These are phyloP conservation scores for Gossypium longicalyx DNA, from an alignment of 345 rosid species.

Conservation along the genomic window DNA sequence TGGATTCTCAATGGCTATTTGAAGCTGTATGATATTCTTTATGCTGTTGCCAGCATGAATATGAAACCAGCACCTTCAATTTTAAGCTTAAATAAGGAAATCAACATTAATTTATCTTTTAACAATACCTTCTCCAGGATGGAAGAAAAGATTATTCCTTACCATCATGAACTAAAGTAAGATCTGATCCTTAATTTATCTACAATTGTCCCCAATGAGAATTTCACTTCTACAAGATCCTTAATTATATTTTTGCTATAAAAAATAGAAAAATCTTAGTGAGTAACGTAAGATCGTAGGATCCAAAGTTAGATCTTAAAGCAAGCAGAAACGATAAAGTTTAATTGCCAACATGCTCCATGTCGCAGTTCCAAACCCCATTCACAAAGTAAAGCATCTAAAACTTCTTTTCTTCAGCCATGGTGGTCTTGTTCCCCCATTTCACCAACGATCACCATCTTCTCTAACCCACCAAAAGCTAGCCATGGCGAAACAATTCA, in stretches of 20 bases:
- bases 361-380: constrained; percentile 15
- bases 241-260: not conserved
- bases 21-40: not conserved
- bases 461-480: not conserved
- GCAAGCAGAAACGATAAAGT: constrained; percentile 16
- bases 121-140: constrained; percentile 11
- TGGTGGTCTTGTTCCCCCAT: constrained; percentile 12
- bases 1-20: not conserved
- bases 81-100: not conserved
- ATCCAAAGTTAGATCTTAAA: constrained; percentile 13
- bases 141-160: constrained; percentile 22
- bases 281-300: not conserved
- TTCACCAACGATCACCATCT: constrained; percentile 5
- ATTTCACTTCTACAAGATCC: not conserved
- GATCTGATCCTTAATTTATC: not conserved
- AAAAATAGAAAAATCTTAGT: not conserved
- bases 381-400: constrained; percentile 62
- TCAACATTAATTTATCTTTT: not conserved
- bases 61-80: not conserved
- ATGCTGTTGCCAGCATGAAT: not conserved
- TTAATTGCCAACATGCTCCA: not conserved
- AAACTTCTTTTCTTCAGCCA: constrained; percentile 21
- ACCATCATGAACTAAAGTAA: constrained; percentile 9
- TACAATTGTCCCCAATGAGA: not conserved
- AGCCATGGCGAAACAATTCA: constrained; percentile 6